These are phyloP conservation scores for Fusarium stilboides DNA, from an alignment of 2,329 filamentous ascomycete genomes.

Conservation along the genomic window DNA sequence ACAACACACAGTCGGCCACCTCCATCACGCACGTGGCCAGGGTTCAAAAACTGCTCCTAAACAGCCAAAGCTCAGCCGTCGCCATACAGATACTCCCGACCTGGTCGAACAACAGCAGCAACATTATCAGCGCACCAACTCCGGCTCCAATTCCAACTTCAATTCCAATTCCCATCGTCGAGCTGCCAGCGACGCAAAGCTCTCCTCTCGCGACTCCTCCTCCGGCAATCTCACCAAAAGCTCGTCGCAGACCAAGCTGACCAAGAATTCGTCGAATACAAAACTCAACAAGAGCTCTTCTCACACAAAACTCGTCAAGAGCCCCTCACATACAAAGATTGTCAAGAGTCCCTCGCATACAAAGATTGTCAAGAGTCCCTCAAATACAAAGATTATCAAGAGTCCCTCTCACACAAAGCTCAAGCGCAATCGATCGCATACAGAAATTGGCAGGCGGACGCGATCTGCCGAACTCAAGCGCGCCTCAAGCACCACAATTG, in stretches of 20 bases:
- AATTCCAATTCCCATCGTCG: conserved; percentile 60
- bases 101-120: conserved; percentile 51
- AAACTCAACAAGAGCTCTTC: conserved; percentile 65
- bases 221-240: conserved; percentile 67
- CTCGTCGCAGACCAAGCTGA: conserved; percentile 67
- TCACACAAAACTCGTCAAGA: conserved; percentile 55
- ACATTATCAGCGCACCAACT: conserved; percentile 28
- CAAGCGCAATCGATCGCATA: conserved; percentile 45
- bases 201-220: conserved; percentile 61
- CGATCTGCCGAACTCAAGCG: conserved; percentile 70
- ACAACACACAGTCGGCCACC: conserved; percentile 57
- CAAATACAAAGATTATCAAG: conserved; percentile 64
- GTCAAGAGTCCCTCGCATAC: conserved; percentile 64
- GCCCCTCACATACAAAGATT: conserved; percentile 59
- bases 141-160: conserved; percentile 28
- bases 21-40: conserved; percentile 67
- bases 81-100: conserved; percentile 59
- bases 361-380: conserved; percentile 65
- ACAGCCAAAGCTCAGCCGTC: conserved; percentile 63
- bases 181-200: conserved; percentile 66
- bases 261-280: conserved; percentile 69
- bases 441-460: conserved; percentile 65
- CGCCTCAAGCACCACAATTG: conserved; percentile 65
- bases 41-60: conserved; percentile 67
- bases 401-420: conserved; percentile 69